phyloP scores from a whole-genome alignment of 1,139 yeast species.

The Arxiozyma telluris region DNA sequence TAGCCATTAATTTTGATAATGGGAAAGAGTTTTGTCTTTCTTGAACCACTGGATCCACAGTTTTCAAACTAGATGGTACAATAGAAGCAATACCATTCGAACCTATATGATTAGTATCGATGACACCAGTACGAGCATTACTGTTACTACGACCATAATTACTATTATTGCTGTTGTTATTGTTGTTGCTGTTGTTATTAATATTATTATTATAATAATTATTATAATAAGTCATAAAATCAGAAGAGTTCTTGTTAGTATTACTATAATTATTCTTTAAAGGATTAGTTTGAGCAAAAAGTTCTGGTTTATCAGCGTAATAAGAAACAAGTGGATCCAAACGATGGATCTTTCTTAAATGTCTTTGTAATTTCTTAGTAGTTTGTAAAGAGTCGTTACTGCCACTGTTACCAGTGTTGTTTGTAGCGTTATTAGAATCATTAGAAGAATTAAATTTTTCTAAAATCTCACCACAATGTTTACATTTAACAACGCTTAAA shows the following conservation, averaged over 20 bases:
- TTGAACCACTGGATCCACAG: neutral
- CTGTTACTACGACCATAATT: neutral
- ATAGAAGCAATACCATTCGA: neutral
- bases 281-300: neutral
- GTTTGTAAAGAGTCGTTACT: conserved; percentile 1
- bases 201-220: too few species aligned
- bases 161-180: neutral
- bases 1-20: conserved; percentile 10
- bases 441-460: conserved; percentile 1
- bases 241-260: neutral
- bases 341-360: conserved; percentile 10
- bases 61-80: neutral
- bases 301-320: neutral
- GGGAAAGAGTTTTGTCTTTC: conserved; percentile 7
- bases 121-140: neutral
- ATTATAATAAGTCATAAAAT: neutral
- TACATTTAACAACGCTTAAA: conserved; percentile 11
- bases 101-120: neutral
- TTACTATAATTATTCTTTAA: neutral
- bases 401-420: neutral
- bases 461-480: conserved; percentile 13
- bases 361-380: conserved; percentile 6
- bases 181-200: too few species aligned
- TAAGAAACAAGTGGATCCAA: conserved; percentile 6
- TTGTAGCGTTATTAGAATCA: neutral